phyloP scores from a whole-genome alignment of 2,329 filamentous ascomycete genomes.

The Fusarium sulawesiense region DNA sequence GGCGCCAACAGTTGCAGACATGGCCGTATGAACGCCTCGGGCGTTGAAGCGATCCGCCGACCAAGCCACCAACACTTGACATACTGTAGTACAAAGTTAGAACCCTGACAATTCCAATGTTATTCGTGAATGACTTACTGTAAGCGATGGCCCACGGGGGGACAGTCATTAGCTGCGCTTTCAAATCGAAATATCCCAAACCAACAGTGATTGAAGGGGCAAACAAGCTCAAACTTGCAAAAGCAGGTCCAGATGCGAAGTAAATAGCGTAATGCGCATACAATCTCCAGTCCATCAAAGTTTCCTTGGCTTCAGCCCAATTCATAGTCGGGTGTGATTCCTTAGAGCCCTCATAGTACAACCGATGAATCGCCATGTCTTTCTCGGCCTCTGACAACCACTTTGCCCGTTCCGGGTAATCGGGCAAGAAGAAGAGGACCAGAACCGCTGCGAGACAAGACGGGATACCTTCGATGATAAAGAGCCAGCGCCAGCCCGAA shows the following conservation, averaged over 20 bases:
- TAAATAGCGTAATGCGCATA: conserved; percentile 74
- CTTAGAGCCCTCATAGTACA: conserved; percentile 61
- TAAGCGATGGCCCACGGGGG: conserved; percentile 73
- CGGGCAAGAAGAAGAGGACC: conserved; percentile 75
- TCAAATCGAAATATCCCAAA: conserved; percentile 61
- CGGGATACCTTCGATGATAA: conserved; percentile 72
- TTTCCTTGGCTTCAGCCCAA: conserved; percentile 76
- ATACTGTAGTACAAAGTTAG: conserved; percentile 46
- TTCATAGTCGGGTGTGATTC: conserved; percentile 72
- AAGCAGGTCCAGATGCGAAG: conserved; percentile 63
- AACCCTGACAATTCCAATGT: background rate
- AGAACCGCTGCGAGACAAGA: conserved; percentile 72
- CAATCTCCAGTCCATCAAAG: conserved; percentile 72
- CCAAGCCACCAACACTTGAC: conserved; percentile 61
- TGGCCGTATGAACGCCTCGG: conserved; percentile 58
- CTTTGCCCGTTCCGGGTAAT: conserved; percentile 72
- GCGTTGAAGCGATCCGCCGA: conserved; percentile 73
- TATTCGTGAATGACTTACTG: conserved; percentile 48
- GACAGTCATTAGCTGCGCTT: conserved; percentile 74
- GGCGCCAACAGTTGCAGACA: conserved; percentile 57
- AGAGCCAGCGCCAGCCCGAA: conserved; percentile 76
- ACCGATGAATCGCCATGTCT: conserved; percentile 60
- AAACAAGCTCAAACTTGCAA: conserved; percentile 71
- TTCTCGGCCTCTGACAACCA: conserved; percentile 72
- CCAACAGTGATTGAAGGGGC: conserved; percentile 70